Percentiles rank a stretch among this genome's conserved stretches.
Evolutionary conservation across 2,329 filamentous ascomycete genomes (phyloP).

Genomic region (Dothideomycetes sp.): DNA sequence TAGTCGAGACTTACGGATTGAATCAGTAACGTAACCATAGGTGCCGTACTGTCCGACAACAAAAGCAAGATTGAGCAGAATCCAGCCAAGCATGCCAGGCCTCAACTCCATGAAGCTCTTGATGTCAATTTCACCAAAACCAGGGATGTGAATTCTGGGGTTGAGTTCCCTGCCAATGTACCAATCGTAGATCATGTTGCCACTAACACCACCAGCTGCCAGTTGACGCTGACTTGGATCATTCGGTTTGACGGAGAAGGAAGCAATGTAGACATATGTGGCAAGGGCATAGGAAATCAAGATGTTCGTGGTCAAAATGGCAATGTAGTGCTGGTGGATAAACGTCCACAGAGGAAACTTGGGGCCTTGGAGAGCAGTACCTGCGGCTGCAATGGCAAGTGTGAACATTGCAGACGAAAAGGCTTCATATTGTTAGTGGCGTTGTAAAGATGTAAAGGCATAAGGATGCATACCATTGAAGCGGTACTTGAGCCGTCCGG

Average conservation of each 20-base stretch:
- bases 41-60: slow-evolving; percentile 79
- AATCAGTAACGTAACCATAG: slow-evolving; percentile 74
- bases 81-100: slow-evolving; percentile 85
- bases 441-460: neutral
- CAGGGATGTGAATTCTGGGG: slow-evolving; percentile 65
- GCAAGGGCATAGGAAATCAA: slow-evolving; percentile 63
- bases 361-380: slow-evolving; percentile 65
- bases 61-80: slow-evolving; percentile 74
- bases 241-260: slow-evolving; percentile 69
- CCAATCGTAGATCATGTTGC: slow-evolving; percentile 88
- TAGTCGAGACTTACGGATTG: slow-evolving; percentile 43
- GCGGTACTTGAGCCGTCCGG: slow-evolving; percentile 67
- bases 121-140: slow-evolving; percentile 79
- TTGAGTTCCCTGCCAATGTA: slow-evolving; percentile 95
- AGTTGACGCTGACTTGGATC: slow-evolving; percentile 66
- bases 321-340: slow-evolving; percentile 81
- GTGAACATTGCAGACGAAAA: slow-evolving; percentile 66
- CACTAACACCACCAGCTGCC: slow-evolving; percentile 68
- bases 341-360: slow-evolving; percentile 86
- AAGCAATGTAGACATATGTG: slow-evolving; percentile 68
- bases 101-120: slow-evolving; percentile 84
- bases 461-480: slow-evolving; percentile 47
- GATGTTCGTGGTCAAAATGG: slow-evolving; percentile 74
- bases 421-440: slow-evolving; percentile 37
- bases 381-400: slow-evolving; percentile 58